Evolutionary conservation across 2,329 filamentous ascomycete species (phyloP).

Genomic region (Trichoderma cornu-damae): DNA sequence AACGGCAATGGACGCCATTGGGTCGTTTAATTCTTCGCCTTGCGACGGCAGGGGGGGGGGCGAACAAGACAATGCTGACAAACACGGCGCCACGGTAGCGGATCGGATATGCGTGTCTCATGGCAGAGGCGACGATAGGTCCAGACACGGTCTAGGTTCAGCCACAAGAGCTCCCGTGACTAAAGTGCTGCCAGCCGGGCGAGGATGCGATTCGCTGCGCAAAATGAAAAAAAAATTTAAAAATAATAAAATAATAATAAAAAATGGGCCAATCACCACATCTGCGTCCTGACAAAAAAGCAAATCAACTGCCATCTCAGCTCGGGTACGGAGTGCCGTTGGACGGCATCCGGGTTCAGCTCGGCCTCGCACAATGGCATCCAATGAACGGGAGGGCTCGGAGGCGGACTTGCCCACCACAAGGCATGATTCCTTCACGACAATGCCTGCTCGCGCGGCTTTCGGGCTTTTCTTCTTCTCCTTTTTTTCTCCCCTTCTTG

Average conservation of each 20-base stretch:
- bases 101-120: slow-evolving; percentile 14
- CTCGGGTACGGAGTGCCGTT: not conserved
- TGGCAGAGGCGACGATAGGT: not conserved
- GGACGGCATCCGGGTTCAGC: not conserved
- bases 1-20: not conserved
- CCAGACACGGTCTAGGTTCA: not conserved
- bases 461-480: no score
- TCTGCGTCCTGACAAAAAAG: not conserved
- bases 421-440: not conserved
- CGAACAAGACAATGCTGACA: not conserved
- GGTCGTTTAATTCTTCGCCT: not conserved
- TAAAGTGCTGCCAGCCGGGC: not conserved
- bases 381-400: no score
- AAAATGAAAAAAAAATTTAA: no score
- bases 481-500: not conserved
- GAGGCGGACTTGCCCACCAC: no score
- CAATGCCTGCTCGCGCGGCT: not conserved
- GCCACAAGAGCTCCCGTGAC: slow-evolving; percentile 10
- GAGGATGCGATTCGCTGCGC: not conserved
- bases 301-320: not conserved
- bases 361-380: not conserved
- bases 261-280: not conserved
- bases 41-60: not conserved
- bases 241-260: no score
- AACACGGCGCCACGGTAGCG: not conserved